phyloP scores from a whole-genome alignment of 305 asterid genomes.

The Andrographis paniculata region DNA sequence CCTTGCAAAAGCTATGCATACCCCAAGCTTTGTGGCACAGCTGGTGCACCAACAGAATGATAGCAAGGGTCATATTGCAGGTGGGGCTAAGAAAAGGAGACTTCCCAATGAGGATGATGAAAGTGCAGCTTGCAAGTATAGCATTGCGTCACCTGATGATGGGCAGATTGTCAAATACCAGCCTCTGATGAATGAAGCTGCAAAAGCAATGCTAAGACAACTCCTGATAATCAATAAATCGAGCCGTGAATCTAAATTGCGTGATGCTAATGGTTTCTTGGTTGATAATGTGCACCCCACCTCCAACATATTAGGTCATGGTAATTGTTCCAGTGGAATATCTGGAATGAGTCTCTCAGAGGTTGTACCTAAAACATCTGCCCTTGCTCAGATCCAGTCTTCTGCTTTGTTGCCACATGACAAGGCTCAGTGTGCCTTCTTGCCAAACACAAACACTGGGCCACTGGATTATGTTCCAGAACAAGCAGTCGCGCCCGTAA shows the following conservation, averaged over 20 bases:
- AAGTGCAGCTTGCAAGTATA: constrained; percentile 25
- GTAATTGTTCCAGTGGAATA: constrained; percentile 34
- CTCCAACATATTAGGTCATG: constrained; percentile 29
- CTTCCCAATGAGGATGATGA: constrained; percentile 61
- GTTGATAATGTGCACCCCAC: constrained; percentile 36
- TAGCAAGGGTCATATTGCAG: constrained; percentile 37
- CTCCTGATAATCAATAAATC: constrained; percentile 51
- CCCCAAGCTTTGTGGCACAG: constrained; percentile 66
- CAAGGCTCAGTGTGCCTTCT: constrained; percentile 17
- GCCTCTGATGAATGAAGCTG: constrained; percentile 86
- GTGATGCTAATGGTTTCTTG: constrained; percentile 39
- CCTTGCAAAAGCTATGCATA: constrained; percentile 77
- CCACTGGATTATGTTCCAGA: constrained; percentile 29
- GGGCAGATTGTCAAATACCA: constrained; percentile 60
- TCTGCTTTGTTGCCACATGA: constrained; percentile 22
- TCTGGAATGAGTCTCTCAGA: constrained; percentile 58
- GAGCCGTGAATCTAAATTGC: constrained; percentile 36
- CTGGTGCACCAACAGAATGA: constrained; percentile 50
- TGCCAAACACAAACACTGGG: constrained; percentile 25
- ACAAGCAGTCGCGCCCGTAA: constrained; percentile 23
- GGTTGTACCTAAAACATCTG: constrained; percentile 32
- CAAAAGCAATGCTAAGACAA: constrained; percentile 53
- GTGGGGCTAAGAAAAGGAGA: constrained; percentile 62
- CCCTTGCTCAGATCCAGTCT: constrained; percentile 30
- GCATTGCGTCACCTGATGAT: constrained; percentile 42